Percentiles rank a stretch among this genome's conserved stretches.
phyloP scores from a whole-genome alignment of 805 yeast species.

The Lipomyces mesembrius region DNA sequence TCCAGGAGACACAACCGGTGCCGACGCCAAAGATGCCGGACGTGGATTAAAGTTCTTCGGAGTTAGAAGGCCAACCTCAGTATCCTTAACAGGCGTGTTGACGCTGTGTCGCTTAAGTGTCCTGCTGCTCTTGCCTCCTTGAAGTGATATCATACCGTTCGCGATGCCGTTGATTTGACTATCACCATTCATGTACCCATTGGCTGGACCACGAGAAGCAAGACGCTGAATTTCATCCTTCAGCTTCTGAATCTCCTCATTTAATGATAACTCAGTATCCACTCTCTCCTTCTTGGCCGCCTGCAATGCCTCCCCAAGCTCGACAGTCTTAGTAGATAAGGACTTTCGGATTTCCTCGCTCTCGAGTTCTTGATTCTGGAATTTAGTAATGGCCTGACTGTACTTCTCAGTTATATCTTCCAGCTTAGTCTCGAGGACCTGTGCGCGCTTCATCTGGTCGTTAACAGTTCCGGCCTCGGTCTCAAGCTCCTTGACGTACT shows the following conservation, averaged over 20 bases:
- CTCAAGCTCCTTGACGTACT: slow-evolving; percentile 41
- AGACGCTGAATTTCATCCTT: slow-evolving; percentile 44
- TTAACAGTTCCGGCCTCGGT: slow-evolving; percentile 38
- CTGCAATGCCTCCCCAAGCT: slow-evolving; percentile 27
- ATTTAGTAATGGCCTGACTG: slow-evolving; percentile 39
- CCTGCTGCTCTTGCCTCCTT: slow-evolving; percentile 18
- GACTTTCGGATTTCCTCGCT: slow-evolving; percentile 21
- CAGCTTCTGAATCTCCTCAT: slow-evolving; percentile 40
- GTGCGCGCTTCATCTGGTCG: slow-evolving; percentile 31
- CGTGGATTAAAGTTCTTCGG: slow-evolving; percentile 41
- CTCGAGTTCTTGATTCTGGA: slow-evolving; percentile 31
- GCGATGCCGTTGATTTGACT: slow-evolving; percentile 38
- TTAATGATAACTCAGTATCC: slow-evolving; percentile 34
- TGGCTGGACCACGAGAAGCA: slow-evolving; percentile 48
- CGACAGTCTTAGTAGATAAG: slow-evolving; percentile 22
- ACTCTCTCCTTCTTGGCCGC: slow-evolving; percentile 30
- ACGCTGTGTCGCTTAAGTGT: slow-evolving; percentile 31
- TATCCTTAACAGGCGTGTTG: slow-evolving; percentile 25
- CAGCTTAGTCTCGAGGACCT: slow-evolving; percentile 29
- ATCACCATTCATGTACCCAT: slow-evolving; percentile 36
- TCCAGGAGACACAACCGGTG: slow-evolving; percentile 28
- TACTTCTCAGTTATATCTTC: slow-evolving; percentile 36
- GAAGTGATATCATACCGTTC: slow-evolving; percentile 14
- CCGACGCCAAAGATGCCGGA: slow-evolving; percentile 34
- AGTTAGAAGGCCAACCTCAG: slow-evolving; percentile 11